Evolutionary conservation across 140 eudicot species (phyloP).

Genomic region (Stevia rebaudiana): DNA sequence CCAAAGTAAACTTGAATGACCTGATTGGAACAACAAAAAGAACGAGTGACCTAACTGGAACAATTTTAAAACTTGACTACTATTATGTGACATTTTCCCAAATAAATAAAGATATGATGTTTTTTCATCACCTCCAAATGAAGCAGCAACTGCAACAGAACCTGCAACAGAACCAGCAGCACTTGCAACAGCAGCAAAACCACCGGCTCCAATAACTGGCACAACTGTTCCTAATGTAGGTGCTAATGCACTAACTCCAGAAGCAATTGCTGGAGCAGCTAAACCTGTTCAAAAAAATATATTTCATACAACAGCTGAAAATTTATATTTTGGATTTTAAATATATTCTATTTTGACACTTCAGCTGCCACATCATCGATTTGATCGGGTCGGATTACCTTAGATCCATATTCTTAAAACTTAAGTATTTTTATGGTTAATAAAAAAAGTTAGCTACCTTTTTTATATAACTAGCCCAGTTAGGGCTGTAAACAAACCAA

Average conservation of each 20-base stretch:
- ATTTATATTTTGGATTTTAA: not conserved
- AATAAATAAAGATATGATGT: not conserved
- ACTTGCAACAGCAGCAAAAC: constrained; percentile 91
- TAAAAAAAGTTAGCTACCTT: not conserved
- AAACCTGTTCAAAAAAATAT: constrained; percentile 49
- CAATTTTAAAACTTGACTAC: no score
- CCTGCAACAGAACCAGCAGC: constrained; percentile 93
- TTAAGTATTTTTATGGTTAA: not conserved
- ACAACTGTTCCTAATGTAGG: constrained; percentile 85
- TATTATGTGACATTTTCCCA: no score
- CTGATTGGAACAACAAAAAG: no score
- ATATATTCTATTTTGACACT: not conserved
- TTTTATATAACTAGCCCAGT: not conserved
- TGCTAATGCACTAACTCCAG: constrained; percentile 91
- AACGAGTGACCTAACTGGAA: no score
- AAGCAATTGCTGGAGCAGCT: constrained; percentile 99
- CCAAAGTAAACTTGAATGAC: no score
- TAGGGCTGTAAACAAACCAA: no score
- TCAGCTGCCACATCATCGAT: not conserved
- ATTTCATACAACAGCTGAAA: constrained; percentile 4
- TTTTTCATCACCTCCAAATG: constrained; percentile 71
- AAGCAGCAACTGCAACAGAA: constrained; percentile 95
- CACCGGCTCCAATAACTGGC: constrained; percentile 92
- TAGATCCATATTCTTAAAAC: not conserved
- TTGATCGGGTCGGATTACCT: not conserved